Evolutionary conservation across 139 green algal species (phyloP).

Genomic region (Limnomonas spitsbergensis): DNA sequence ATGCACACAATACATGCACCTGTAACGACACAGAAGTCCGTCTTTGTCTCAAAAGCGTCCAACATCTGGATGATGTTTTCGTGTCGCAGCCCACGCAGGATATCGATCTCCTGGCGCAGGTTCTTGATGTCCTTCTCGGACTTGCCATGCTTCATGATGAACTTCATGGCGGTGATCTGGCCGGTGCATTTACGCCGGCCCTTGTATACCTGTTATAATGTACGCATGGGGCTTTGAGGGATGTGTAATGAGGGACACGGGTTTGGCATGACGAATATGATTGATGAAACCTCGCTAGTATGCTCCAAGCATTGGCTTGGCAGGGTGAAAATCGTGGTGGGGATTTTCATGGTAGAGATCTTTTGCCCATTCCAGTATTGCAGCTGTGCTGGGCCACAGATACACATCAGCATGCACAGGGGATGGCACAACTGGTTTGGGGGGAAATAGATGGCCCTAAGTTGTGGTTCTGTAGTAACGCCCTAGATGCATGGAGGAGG

Average conservation of each 20-base stretch:
- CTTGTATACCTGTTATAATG: conserved; percentile 85
- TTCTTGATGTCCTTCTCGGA: conserved; percentile 87
- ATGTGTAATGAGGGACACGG: not conserved
- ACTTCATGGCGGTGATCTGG: conserved; percentile 97
- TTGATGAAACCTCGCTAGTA: not conserved
- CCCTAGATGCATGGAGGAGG: no score
- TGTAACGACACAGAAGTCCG: conserved; percentile 94
- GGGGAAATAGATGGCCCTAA: no score
- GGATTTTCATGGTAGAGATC: no score
- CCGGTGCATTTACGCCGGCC: conserved; percentile 79
- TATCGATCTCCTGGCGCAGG: conserved; percentile 94
- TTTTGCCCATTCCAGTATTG: no score
- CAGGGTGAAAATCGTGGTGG: no score
- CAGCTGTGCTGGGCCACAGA: no score
- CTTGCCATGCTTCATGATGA: conserved; percentile 96
- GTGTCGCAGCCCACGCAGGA: conserved; percentile 81
- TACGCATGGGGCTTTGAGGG: not conserved
- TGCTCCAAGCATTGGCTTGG: no score
- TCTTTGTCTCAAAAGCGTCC: conserved; percentile 94
- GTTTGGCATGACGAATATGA: not conserved
- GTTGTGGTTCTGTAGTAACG: no score
- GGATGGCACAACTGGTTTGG: no score
- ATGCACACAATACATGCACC: no score
- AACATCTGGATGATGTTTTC: conserved; percentile 95
- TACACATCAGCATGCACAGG: no score